These are phyloP conservation scores for Zarea fungicola DNA, from an alignment of 2,329 filamentous ascomycete species.

Conservation along the genomic window DNA sequence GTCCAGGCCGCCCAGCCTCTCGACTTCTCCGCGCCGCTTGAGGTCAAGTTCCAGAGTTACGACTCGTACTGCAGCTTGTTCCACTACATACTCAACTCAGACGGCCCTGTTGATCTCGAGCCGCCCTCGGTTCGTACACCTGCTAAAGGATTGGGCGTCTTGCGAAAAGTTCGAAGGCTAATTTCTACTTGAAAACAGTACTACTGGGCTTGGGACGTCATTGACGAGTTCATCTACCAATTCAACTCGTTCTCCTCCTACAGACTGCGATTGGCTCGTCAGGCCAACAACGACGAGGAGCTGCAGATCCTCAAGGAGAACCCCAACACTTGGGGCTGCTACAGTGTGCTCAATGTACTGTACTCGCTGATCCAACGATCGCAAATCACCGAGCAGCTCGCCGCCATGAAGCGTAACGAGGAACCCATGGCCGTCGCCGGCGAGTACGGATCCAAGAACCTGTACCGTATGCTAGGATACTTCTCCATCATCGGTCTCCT, in stretches of 20 bases:
- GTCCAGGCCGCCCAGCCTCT: slow-evolving; percentile 88
- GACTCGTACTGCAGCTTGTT: slow-evolving; percentile 99
- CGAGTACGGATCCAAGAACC: slow-evolving; percentile 87
- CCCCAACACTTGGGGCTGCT: slow-evolving; percentile 99
- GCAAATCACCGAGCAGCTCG: slow-evolving; percentile 96
- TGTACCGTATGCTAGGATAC: slow-evolving; percentile 98
- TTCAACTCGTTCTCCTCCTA: slow-evolving; percentile 99
- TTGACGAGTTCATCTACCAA: slow-evolving; percentile 99
- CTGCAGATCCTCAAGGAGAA: slow-evolving; percentile 88
- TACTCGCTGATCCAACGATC: slow-evolving; percentile 98
- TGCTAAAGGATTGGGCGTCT: background rate
- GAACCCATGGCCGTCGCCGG: slow-evolving; percentile 83
- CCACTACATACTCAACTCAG: slow-evolving; percentile 98
- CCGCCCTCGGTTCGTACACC: slow-evolving; percentile 75
- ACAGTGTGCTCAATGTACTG: slow-evolving; percentile 97
- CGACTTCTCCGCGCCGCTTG: slow-evolving; percentile 91
- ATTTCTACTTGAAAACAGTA: slow-evolving; percentile 54
- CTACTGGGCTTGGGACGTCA: slow-evolving; percentile 99
- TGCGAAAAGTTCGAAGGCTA: slow-evolving; percentile 12
- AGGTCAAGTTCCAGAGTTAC: slow-evolving; percentile 98
- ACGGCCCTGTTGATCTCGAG: slow-evolving; percentile 96
- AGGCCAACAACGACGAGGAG: slow-evolving; percentile 84
- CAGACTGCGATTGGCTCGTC: slow-evolving; percentile 82
- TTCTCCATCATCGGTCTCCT: slow-evolving; percentile 98
- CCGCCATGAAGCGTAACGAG: slow-evolving; percentile 89